Evolutionary conservation across 768 basidiomycete genomes (phyloP), one percentile per base, ranked within the genome.

Genomic region (Mrakia frigida): DNA sequence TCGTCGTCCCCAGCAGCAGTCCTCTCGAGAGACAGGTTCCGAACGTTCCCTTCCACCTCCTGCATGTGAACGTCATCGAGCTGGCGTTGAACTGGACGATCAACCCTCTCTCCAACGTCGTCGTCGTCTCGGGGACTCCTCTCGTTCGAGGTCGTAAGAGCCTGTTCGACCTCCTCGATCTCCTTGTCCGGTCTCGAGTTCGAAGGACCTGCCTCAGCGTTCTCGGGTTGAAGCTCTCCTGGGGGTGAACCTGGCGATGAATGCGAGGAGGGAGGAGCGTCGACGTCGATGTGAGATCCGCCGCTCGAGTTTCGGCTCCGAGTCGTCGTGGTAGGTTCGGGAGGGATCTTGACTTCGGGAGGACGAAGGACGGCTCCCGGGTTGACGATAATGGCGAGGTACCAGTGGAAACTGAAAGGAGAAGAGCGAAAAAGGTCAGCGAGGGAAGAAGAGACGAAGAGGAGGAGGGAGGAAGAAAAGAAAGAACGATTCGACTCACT

Each of bases 311-410:
- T 70, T 70, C 43, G 53, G 7, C 25, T 52, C 1, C 46, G 33
- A 71, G 50, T 71, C 9, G 50, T 10, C 23, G n/a, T 50, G 18
- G n/a, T 71, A 2, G 21, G 16, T 28, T 71, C 53, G 13, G 46
- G 46, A 25, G 70, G 46, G n/a, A 52, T 37, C 53, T 71, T 59
- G 28, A 23, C 46, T 31, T 71, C 70, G n/a, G 70, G 33, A 71
- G 46, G 46, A 6, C 87, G 82, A 81, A 91, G 84, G 10, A 87
- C 84, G 68, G 86, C 83, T 73, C 88, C 89, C 0, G 97, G 96
- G 77, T 91, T 89, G 82, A 89, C 91, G 79, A 99, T 96, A 78
- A 98, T 89, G 23, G 93, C 95, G 56, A 98, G 88, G 83, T 97
- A 98, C 97, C 97, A 98, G 84, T 99, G 97, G 61, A 93, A 84